A percentile compares a stretch with the other conserved stretches of the same genome.
Conservation (phyloP, 2,329 filamentous ascomycete genomes). For the Metarhizium guizhouense region DNA sequence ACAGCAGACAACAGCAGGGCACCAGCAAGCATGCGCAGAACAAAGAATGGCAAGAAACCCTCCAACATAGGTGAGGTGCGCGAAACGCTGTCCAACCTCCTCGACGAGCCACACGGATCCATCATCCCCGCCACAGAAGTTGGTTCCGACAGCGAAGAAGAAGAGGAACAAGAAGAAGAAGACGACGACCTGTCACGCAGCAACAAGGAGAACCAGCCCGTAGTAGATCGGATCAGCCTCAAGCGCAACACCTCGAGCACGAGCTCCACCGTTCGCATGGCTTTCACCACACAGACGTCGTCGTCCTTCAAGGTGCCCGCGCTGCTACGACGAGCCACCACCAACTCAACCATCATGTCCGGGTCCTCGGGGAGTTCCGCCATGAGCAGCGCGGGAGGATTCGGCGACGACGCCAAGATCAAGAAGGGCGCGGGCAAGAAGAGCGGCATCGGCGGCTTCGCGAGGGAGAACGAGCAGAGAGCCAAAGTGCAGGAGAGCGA, state of each 20-base stretch:
- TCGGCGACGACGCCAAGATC: constrained; percentile 44
- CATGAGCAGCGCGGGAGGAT: constrained; percentile 23
- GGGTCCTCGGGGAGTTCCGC: constrained; percentile 21
- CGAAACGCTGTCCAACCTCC: constrained; percentile 72
- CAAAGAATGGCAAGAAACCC: constrained; percentile 55
- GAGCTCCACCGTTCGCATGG: constrained; percentile 33
- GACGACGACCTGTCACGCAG: constrained; percentile 5
- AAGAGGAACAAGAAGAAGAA: constrained; percentile 31
- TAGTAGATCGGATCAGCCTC: constrained; percentile 67
- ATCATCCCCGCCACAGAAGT: constrained; percentile 35
- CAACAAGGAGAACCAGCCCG: constrained; percentile 45
- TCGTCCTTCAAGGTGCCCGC: constrained; percentile 58
- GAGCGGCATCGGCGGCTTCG: constrained; percentile 53
- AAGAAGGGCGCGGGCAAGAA: constrained; percentile 52
- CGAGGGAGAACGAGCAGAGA: constrained; percentile 47
- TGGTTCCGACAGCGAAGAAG: constrained; percentile 32
- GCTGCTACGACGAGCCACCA: constrained; percentile 65
- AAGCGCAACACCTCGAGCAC: constrained; percentile 45
- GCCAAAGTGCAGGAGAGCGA: constrained; percentile 48
- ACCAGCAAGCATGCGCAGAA: constrained; percentile 52
- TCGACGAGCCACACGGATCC: constrained; percentile 57
- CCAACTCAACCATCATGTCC: constrained; percentile 44
- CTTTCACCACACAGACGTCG: constrained; percentile 42
- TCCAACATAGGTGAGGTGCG: constrained; percentile 72
- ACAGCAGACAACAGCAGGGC: constrained; percentile 30